Evolutionary conservation across 176 grass and related monocot genomes (phyloP).

Genomic region (Puya raimondii): DNA sequence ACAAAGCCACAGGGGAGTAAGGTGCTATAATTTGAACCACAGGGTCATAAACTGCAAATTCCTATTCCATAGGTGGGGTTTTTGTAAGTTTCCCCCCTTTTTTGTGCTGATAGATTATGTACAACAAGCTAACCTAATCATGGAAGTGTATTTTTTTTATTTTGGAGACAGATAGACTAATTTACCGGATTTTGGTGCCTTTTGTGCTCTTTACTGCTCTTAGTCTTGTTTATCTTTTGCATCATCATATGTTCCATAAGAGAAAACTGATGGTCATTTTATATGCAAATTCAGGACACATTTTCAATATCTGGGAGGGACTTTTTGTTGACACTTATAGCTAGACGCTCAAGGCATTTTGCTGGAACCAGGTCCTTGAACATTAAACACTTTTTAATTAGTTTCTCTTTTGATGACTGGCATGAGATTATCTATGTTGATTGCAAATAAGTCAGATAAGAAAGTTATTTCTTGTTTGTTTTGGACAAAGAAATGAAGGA

Average conservation of each 20-base stretch:
- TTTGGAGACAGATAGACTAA: not conserved
- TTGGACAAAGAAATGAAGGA: not conserved
- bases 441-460: not conserved
- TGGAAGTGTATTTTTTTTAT: not conserved
- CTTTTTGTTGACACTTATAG: conserved; percentile 72
- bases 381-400: conserved; percentile 11
- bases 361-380: conserved; percentile 77
- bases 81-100: too few relatives aligned
- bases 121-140: not conserved
- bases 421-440: not conserved
- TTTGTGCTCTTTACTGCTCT: conserved; percentile 1
- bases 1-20: too few relatives aligned
- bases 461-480: not conserved
- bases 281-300: conserved; percentile 57
- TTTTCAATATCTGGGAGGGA: conserved; percentile 64
- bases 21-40: too few relatives aligned
- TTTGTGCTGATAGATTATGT: too few relatives aligned
- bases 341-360: conserved; percentile 83
- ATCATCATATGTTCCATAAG: conserved; percentile 11
- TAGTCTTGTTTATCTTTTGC: conserved; percentile 17
- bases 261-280: not conserved
- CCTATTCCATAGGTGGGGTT: too few relatives aligned
- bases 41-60: too few relatives aligned
- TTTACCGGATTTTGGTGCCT: not conserved
- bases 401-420: conserved; percentile 4